A percentile compares a stretch with the other conserved stretches of the same genome.
Conservation (phyloP, 495 filamentous ascomycete species). For the Sphaerosporella brunnea region DNA sequence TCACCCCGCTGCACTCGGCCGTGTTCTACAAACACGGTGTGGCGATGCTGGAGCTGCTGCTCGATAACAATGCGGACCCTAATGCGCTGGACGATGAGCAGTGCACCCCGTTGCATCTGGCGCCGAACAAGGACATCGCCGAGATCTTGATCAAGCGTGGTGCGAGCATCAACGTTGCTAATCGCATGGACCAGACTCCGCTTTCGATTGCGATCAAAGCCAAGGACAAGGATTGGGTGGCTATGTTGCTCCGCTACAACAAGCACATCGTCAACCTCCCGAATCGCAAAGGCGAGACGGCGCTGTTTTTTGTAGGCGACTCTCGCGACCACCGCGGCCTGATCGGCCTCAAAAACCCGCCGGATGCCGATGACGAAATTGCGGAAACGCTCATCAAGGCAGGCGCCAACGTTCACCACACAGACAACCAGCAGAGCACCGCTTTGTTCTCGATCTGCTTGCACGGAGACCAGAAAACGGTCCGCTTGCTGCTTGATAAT, state of each 20-base stretch:
- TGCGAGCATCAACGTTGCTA: background rate
- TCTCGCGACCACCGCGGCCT: background rate
- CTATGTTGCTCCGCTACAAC: background rate
- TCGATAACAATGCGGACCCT: conserved; percentile 26
- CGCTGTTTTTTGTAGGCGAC: background rate
- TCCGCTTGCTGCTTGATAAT: background rate
- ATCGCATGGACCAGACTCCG: background rate
- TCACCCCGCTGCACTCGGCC: conserved; percentile 19
- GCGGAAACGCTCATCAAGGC: background rate
- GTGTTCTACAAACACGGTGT: conserved; percentile 18
- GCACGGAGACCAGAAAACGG: background rate
- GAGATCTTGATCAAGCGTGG: background rate
- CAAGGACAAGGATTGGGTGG: background rate
- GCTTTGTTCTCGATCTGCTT: background rate
- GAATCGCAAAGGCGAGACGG: background rate
- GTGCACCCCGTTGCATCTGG: conserved; percentile 29
- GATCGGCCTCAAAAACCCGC: background rate
- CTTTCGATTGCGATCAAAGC: background rate
- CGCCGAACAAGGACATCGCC: conserved; percentile 16
- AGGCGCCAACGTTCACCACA: background rate
- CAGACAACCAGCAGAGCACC: background rate
- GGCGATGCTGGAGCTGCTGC: conserved; percentile 27
- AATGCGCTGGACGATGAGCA: conserved; percentile 26
- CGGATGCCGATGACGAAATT: background rate
- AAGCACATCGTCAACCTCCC: background rate